A percentile compares a stretch with the other conserved stretches of the same genome.
phyloP scores from a whole-genome alignment of 2,329 filamentous ascomycete species.

The Paraphoma sp. region DNA sequence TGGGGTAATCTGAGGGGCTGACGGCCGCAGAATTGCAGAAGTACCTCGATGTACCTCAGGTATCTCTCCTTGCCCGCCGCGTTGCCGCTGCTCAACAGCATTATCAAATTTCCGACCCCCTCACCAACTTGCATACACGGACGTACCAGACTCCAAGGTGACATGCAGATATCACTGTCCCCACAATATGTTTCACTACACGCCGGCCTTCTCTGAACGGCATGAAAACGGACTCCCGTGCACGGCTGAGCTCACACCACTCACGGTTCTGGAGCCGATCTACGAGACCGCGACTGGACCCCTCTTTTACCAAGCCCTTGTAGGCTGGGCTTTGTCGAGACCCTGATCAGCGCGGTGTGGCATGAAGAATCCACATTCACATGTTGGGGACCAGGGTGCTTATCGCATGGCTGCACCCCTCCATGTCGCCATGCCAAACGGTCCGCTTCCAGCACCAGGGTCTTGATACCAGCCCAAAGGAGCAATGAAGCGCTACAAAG shows the following conservation, averaged over 20 bases:
- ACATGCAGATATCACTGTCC: conserved; percentile 6
- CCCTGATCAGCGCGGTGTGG: conserved; percentile 22
- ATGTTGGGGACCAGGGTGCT: conserved; percentile 18
- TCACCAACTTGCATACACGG: conserved; percentile 6
- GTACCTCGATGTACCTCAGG: conserved; percentile 30
- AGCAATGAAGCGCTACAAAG: conserved; percentile 12
- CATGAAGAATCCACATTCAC: conserved; percentile 11
- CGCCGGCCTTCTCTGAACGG: not conserved
- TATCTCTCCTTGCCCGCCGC: conserved; percentile 1
- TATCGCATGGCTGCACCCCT: conserved; percentile 13
- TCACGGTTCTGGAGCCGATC: not conserved
- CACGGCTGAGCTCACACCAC: not conserved
- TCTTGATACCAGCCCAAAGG: not conserved
- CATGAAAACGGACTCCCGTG: not conserved
- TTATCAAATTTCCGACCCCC: conserved; percentile 10
- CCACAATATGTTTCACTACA: not conserved
- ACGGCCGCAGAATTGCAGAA: conserved; percentile 1
- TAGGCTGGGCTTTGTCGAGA: conserved; percentile 10
- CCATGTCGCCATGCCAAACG: conserved; percentile 11
- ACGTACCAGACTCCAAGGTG: too few species aligned
- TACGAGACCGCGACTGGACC: conserved; percentile 13
- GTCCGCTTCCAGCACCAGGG: conserved; percentile 2
- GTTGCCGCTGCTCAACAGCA: conserved; percentile 1
- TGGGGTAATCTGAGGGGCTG: conserved; percentile 14
- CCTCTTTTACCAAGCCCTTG: conserved; percentile 14